phyloP scores from a whole-genome alignment of 257 asterid species.

The Verbena officinalis region DNA sequence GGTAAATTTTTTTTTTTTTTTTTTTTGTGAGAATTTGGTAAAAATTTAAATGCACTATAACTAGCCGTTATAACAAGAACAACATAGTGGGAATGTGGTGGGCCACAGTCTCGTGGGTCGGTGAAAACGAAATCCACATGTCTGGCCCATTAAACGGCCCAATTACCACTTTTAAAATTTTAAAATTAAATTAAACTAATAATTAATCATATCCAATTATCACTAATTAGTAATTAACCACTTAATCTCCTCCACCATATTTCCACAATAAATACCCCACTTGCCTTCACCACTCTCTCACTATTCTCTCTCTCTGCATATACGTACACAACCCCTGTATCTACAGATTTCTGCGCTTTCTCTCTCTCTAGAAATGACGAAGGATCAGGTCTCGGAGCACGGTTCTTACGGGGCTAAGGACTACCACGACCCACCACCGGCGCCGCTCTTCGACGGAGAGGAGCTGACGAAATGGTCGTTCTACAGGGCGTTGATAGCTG shows the following conservation, averaged over 20 bases:
- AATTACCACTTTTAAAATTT: conserved; percentile 14
- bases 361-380: conserved; percentile 35
- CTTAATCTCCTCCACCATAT: conserved; percentile 5
- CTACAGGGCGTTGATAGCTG: conserved; percentile 76
- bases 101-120: conserved; percentile 54
- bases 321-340: not conserved
- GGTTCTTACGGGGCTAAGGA: conserved; percentile 62
- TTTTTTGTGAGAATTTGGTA: not conserved
- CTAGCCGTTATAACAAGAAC: conserved; percentile 46
- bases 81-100: conserved; percentile 38
- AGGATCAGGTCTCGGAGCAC: conserved; percentile 45
- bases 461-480: conserved; percentile 76
- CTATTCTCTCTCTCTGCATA: not conserved
- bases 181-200: too few relatives aligned
- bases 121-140: conserved; percentile 45
- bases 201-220: not conserved
- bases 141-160: conserved; percentile 49
- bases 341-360: conserved; percentile 8
- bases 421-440: conserved; percentile 81
- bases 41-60: conserved; percentile 3
- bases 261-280: conserved; percentile 36
- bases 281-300: not conserved
- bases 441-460: conserved; percentile 60
- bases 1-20: too few relatives aligned
- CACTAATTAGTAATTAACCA: conserved; percentile 6